phyloP scores from a whole-genome alignment of 345 rosid genomes.

The Ailanthus altissimus region DNA sequence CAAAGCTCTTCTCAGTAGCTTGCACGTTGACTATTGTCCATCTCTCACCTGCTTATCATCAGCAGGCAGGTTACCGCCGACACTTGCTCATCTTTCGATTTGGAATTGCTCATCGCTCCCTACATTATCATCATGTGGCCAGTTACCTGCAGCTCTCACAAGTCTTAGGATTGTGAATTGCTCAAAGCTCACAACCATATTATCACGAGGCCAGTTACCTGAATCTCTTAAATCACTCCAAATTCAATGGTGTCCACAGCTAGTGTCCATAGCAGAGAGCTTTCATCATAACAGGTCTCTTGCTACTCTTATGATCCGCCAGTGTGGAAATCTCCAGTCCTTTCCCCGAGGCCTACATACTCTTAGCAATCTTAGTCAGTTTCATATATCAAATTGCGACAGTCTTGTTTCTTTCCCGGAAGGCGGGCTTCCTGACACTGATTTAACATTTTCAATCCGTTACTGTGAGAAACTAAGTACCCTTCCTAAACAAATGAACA shows the following conservation, averaged over 20 bases:
- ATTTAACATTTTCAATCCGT: neutral
- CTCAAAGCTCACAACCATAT: no score
- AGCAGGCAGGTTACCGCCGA: neutral
- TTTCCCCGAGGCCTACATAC: neutral
- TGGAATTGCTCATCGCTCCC: neutral
- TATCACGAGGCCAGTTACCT: no score
- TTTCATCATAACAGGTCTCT: neutral
- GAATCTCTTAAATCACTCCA: no score
- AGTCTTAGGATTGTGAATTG: neutral
- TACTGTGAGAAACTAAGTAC: neutral
- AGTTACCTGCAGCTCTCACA: neutral
- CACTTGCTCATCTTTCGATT: neutral
- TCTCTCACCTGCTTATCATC: neutral
- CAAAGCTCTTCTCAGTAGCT: neutral
- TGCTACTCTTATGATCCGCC: fast-evolving
- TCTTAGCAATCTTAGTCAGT: neutral
- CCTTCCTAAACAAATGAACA: neutral
- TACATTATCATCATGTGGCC: neutral
- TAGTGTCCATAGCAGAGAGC: neutral
- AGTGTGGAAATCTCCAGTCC: neutral
- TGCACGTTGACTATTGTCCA: neutral
- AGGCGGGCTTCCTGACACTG: neutral
- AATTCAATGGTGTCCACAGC: neutral
- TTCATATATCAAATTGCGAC: neutral
- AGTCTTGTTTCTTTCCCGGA: neutral